phyloP scores from a whole-genome alignment of 352 stramenopile genomes.

The Paralagenidium karlingii region DNA sequence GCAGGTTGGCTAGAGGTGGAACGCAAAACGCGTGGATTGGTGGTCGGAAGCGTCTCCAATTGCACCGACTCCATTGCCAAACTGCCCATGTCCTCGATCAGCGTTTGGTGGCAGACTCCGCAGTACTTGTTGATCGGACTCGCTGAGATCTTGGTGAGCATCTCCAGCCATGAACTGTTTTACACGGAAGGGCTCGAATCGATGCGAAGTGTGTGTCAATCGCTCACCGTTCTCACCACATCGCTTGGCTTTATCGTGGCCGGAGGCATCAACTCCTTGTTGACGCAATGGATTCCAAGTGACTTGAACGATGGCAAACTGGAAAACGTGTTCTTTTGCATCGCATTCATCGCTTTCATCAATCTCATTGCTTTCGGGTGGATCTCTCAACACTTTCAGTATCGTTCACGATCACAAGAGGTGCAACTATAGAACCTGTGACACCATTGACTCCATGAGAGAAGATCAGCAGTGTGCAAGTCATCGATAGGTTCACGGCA shows the following conservation, averaged over 20 bases:
- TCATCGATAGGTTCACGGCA: too few species aligned
- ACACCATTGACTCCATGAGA: too few species aligned
- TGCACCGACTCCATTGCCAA: slow-evolving; percentile 48
- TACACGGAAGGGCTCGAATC: slow-evolving; percentile 85
- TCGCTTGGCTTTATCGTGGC: slow-evolving; percentile 83
- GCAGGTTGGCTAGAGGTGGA: slow-evolving; percentile 57
- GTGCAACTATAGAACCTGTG: too few species aligned
- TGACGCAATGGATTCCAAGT: slow-evolving; percentile 83
- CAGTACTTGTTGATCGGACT: slow-evolving; percentile 85
- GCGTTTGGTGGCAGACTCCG: slow-evolving; percentile 84
- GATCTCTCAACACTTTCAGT: slow-evolving; percentile 72
- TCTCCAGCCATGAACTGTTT: slow-evolving; percentile 85
- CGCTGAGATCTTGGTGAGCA: slow-evolving; percentile 83
- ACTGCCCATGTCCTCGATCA: slow-evolving; percentile 69
- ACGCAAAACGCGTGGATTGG: slow-evolving; percentile 37
- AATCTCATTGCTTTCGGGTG: slow-evolving; percentile 44
- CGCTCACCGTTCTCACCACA: slow-evolving; percentile 83
- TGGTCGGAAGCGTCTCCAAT: slow-evolving; percentile 45
- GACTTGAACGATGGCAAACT: slow-evolving; percentile 85
- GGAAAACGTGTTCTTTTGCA: slow-evolving; percentile 83
- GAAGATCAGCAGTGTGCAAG: too few species aligned
- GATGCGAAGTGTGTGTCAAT: slow-evolving; percentile 86
- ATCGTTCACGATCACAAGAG: slow-evolving; percentile 4
- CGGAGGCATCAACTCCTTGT: slow-evolving; percentile 74
- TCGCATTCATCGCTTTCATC: slow-evolving; percentile 53